Evolutionary conservation across 768 basidiomycete species (phyloP).

Genomic region (Pulveroboletus ravenelii): DNA sequence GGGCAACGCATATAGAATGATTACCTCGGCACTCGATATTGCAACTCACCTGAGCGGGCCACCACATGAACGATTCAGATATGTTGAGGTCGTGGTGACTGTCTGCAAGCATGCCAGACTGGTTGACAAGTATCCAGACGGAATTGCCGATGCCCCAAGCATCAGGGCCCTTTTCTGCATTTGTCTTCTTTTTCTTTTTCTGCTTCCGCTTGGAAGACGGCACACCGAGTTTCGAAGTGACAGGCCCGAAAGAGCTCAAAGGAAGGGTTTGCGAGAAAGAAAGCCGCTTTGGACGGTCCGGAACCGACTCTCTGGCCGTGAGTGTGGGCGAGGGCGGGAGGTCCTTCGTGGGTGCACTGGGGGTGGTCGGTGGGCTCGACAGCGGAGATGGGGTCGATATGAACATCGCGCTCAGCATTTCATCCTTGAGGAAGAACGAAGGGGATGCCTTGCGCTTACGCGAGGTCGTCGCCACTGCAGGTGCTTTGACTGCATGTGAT

Average conservation of each 20-base stretch:
- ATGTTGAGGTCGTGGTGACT: slow-evolving; percentile 22
- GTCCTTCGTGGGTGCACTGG: slow-evolving; percentile 9
- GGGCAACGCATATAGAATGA: slow-evolving; percentile 5
- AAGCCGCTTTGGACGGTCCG: slow-evolving; percentile 4
- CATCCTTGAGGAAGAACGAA: slow-evolving; percentile 7
- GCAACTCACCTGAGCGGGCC: slow-evolving; percentile 60
- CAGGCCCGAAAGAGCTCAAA: slow-evolving; percentile 1
- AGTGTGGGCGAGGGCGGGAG: slow-evolving; percentile 16
- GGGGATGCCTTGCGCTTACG: slow-evolving; percentile 28
- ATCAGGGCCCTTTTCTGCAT: neutral
- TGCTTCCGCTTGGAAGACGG: slow-evolving; percentile 19
- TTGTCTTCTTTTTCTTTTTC: slow-evolving; percentile 8
- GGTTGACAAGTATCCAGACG: slow-evolving; percentile 53
- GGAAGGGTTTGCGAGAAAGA: slow-evolving; percentile 13
- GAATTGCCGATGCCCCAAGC: slow-evolving; percentile 33
- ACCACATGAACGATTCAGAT: slow-evolving; percentile 45
- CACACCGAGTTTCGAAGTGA: slow-evolving; percentile 8
- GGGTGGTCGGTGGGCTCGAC: slow-evolving; percentile 22
- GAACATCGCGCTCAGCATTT: slow-evolving; percentile 5
- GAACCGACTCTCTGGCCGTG: neutral
- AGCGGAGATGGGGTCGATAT: slow-evolving; percentile 23
- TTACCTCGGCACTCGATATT: neutral
- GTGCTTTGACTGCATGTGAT: slow-evolving; percentile 8
- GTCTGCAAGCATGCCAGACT: slow-evolving; percentile 33
- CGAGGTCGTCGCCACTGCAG: slow-evolving; percentile 13